These are phyloP conservation scores for Rosa chinensis DNA, from an alignment of 306 rosid species.

Conservation along the genomic window DNA sequence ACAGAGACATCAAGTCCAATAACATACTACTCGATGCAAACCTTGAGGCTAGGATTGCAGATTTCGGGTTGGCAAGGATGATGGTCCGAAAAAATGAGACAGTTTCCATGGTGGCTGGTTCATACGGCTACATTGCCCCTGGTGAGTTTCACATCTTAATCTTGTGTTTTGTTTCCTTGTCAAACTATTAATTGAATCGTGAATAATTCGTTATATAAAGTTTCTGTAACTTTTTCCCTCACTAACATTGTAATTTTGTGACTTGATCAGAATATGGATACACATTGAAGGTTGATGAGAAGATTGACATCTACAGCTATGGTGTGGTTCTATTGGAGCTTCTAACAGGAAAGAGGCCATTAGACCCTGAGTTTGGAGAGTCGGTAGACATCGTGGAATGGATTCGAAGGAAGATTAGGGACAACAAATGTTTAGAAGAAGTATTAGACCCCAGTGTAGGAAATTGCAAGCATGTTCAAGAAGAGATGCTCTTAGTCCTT, in stretches of 20 bases:
- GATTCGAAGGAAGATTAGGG: constrained; percentile 68
- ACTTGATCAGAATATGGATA: constrained; percentile 80
- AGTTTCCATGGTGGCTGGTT: constrained; percentile 91
- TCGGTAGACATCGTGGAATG: constrained; percentile 81
- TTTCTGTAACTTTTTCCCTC: not conserved
- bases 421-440: constrained; percentile 63
- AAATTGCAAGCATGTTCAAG: constrained; percentile 73
- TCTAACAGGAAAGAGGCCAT: constrained; percentile 72
- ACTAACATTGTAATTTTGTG: constrained; percentile 9
- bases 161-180: not conserved
- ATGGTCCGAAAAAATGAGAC: constrained; percentile 88
- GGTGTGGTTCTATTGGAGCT: constrained; percentile 95
- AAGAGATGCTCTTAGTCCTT: constrained; percentile 91
- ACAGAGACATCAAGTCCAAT: constrained; percentile 86
- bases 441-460: constrained; percentile 79
- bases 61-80: constrained; percentile 92
- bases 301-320: constrained; percentile 85
- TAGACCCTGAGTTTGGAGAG: constrained; percentile 79
- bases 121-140: constrained; percentile 97
- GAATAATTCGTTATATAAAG: not conserved
- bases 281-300: constrained; percentile 90
- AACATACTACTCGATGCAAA: constrained; percentile 84
- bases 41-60: constrained; percentile 91
- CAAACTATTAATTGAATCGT: too few species aligned
- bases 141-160: constrained; percentile 48